Percentiles rank a stretch among this genome's conserved stretches.
phyloP scores from a whole-genome alignment of 1,139 yeast genomes.

The Taphrina populina region DNA sequence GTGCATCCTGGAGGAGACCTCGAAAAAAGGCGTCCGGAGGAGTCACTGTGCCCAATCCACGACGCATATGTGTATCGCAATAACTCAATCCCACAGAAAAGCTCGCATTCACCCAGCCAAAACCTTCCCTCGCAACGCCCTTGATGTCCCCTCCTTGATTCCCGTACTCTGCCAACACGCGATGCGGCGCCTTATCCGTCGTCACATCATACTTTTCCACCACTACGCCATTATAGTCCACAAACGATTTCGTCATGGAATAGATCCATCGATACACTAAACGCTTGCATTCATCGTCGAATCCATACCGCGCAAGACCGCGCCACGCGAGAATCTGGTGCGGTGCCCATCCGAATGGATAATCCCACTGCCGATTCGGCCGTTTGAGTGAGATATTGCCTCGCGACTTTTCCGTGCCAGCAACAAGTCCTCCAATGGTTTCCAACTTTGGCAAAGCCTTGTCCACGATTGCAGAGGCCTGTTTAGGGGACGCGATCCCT shows the following conservation, averaged over 20 bases:
- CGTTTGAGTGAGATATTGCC: conserved; percentile 68
- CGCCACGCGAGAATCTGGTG: conserved; percentile 95
- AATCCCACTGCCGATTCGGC: conserved; percentile 96
- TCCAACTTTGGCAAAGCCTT: conserved; percentile 71
- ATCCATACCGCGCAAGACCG: conserved; percentile 76
- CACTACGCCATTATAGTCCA: conserved; percentile 90
- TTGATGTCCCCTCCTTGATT: conserved; percentile 91
- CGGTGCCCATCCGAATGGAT: conserved; percentile 98
- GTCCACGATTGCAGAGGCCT: conserved; percentile 64
- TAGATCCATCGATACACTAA: conserved; percentile 83
- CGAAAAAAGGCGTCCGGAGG: conserved; percentile 69
- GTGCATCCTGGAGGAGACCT: conserved; percentile 16
- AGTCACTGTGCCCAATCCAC: conserved; percentile 80
- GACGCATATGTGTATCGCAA: conserved; percentile 64
- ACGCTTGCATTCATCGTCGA: conserved; percentile 62
- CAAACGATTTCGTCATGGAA: conserved; percentile 88
- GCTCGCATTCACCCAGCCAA: conserved; percentile 93
- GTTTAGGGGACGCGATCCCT: conserved; percentile 67
- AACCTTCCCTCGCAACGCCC: conserved; percentile 93
- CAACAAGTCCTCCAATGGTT: conserved; percentile 82
- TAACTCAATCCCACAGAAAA: conserved; percentile 71
- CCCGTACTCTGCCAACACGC: conserved; percentile 94
- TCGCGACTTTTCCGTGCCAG: conserved; percentile 76
- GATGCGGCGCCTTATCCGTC: conserved; percentile 77
- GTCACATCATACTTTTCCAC: conserved; percentile 95